A percentile compares a stretch with the other conserved stretches of the same genome.
Evolutionary conservation across 2,329 filamentous ascomycete genomes (phyloP).

Genomic region (Ceratocystis variospora): DNA sequence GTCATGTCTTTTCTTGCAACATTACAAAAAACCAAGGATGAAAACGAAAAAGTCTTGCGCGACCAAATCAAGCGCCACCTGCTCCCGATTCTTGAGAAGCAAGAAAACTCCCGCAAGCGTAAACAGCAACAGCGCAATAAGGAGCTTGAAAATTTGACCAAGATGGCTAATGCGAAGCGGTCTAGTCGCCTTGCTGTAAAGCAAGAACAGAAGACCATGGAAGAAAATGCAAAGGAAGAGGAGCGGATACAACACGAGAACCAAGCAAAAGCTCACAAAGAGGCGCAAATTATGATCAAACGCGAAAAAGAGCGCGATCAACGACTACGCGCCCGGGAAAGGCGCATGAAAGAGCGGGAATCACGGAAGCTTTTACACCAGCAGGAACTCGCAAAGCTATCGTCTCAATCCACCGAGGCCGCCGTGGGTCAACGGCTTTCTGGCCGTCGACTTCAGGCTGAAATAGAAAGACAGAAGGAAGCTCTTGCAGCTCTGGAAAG

Average conservation of each 20-base stretch:
- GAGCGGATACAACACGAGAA: slow-evolving; percentile 36
- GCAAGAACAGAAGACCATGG: slow-evolving; percentile 20
- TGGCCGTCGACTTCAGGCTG: slow-evolving; percentile 45
- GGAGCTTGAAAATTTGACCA: slow-evolving; percentile 67
- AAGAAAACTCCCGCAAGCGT: slow-evolving; percentile 59
- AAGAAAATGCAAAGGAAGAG: slow-evolving; percentile 11
- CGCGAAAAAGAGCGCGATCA: slow-evolving; percentile 62
- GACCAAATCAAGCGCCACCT: slow-evolving; percentile 63
- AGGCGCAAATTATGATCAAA: slow-evolving; percentile 40
- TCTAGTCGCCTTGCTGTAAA: slow-evolving; percentile 70
- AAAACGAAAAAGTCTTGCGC: slow-evolving; percentile 69
- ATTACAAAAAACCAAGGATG: slow-evolving; percentile 63
- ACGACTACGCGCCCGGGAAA: slow-evolving; percentile 70
- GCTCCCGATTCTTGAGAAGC: slow-evolving; percentile 69
- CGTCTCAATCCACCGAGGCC: slow-evolving; percentile 25
- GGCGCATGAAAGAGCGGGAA: slow-evolving; percentile 75
- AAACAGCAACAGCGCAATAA: slow-evolving; percentile 56
- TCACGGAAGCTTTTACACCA: slow-evolving; percentile 69
- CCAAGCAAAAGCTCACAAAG: slow-evolving; percentile 50
- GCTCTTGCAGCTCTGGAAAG: slow-evolving; percentile 60
- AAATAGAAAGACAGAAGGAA: slow-evolving; percentile 66
- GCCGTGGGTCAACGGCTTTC: slow-evolving; percentile 14
- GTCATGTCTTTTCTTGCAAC: slow-evolving; percentile 57
- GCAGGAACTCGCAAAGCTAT: slow-evolving; percentile 65
- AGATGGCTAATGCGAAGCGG: slow-evolving; percentile 84